A percentile compares a stretch with the other conserved stretches of the same genome.
These are phyloP conservation scores for Trypanosoma caninum DNA, from an alignment of 208 protist genomes.

Conservation along the genomic window DNA sequence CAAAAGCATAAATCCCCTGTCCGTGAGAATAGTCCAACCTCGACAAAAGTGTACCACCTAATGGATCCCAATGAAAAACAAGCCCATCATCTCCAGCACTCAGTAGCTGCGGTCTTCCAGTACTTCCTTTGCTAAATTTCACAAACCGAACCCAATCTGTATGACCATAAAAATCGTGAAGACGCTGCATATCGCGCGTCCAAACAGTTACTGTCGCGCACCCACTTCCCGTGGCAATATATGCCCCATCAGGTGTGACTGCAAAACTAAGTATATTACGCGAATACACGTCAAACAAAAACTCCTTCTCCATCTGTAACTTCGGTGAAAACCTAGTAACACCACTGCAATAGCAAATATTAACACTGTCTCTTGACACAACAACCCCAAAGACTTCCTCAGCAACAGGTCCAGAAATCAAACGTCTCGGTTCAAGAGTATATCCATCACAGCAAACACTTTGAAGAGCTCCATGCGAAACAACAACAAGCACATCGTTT, in stretches of 20 bases:
- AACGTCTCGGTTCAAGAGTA: constrained; percentile 28
- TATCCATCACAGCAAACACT: constrained; percentile 52
- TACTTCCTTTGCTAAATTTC: constrained; percentile 44
- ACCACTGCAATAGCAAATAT: constrained; percentile 18
- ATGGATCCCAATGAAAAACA: constrained; percentile 72
- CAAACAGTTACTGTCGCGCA: constrained; percentile 64
- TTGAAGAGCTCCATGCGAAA: constrained; percentile 64
- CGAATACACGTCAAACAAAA: constrained; percentile 26
- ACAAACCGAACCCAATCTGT: constrained; percentile 85
- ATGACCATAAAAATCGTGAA: constrained; percentile 67
- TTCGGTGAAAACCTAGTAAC: constrained; percentile 17
- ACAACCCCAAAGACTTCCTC: constrained; percentile 61
- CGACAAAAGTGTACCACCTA: constrained; percentile 44
- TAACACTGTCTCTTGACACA: constrained; percentile 23
- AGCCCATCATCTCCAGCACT: constrained; percentile 82
- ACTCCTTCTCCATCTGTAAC: constrained; percentile 17
- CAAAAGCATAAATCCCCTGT: constrained; percentile 74
- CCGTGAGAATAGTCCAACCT: constrained; percentile 61
- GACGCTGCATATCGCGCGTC: constrained; percentile 42
- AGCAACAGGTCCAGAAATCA: constrained; percentile 24
- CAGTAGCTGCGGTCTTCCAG: constrained; percentile 50
- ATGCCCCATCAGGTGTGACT: constrained; percentile 53
- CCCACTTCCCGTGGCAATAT: constrained; percentile 56
- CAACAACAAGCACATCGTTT: constrained; percentile 48
- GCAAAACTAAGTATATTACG: constrained; percentile 67